A percentile compares a stretch with the other conserved stretches of the same genome.
Conservation (phyloP, 139 green algal genomes). For the Chlamydomonas schloesseri region DNA sequence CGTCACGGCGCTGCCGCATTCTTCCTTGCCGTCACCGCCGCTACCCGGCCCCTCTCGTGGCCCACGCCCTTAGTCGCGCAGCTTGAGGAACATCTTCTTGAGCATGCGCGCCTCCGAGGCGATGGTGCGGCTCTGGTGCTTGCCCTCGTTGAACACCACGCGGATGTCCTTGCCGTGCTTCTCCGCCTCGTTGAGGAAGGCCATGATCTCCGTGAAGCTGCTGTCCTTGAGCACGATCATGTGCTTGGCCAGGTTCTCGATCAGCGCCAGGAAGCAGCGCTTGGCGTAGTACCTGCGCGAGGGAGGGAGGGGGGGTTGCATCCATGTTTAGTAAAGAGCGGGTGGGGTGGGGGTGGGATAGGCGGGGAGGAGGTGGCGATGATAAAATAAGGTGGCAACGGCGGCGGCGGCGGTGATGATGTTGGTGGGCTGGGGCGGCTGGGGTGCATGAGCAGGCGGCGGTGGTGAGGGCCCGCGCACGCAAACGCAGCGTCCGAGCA, state of each 20-base stretch:
- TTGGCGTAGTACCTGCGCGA: constrained; percentile 72
- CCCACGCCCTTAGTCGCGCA: constrained; percentile 49
- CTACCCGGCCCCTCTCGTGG: background rate
- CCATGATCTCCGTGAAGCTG: constrained; percentile 76
- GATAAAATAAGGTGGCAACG: too few species aligned
- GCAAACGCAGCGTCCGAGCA: too few species aligned
- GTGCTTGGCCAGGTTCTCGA: constrained; percentile 91
- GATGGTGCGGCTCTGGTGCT: constrained; percentile 56
- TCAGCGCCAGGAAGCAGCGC: constrained; percentile 85
- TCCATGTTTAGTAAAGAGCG: too few species aligned
- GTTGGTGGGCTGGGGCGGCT: too few species aligned
- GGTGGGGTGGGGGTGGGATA: too few species aligned
- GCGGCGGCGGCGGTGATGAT: too few species aligned
- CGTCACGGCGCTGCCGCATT: too few species aligned
- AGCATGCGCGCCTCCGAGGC: constrained; percentile 63
- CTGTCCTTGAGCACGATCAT: constrained; percentile 85
- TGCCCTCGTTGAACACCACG: constrained; percentile 45
- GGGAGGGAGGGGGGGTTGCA: background rate
- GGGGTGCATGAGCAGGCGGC: too few species aligned
- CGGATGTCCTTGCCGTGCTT: constrained; percentile 58
- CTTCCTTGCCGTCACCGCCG: too few species aligned
- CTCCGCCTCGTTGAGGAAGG: constrained; percentile 77
- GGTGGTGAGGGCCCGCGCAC: too few species aligned
- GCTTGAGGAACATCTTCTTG: constrained; percentile 65
- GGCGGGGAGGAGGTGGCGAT: background rate